Percentiles rank a stretch among this genome's conserved stretches.
Conservation (phyloP, 1,284 basidiomycete species). For the Pseudozyma tsukubaensis region DNA sequence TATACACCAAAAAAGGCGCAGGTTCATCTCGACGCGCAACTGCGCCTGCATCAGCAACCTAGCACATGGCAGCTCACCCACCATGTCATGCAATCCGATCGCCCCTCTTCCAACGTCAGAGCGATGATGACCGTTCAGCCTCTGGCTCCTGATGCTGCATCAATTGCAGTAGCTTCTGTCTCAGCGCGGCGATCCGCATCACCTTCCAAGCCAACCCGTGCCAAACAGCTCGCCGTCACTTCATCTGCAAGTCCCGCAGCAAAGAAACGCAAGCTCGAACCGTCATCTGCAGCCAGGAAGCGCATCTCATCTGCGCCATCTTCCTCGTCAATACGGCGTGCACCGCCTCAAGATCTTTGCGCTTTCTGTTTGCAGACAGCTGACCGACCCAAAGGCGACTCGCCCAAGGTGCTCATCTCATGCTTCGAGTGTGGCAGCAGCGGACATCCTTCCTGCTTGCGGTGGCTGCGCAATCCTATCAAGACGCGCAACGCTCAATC, state of each 20-base stretch:
- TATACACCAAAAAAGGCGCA: constrained; percentile 1
- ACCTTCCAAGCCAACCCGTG: constrained; percentile 19
- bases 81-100: constrained; percentile 41
- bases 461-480: constrained; percentile 69
- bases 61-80: constrained; percentile 20
- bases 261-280: constrained; percentile 41
- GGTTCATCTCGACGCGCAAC: no score
- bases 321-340: constrained; percentile 12
- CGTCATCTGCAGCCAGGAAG: constrained; percentile 12
- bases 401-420: constrained; percentile 59
- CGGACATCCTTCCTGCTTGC: constrained; percentile 67
- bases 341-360: constrained; percentile 52
- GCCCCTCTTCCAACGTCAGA: constrained; percentile 24
- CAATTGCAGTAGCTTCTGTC: constrained; percentile 11
- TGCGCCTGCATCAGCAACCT: not conserved
- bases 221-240: constrained; percentile 9
- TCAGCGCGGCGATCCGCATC: constrained; percentile 26
- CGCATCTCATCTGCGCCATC: constrained; percentile 1
- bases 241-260: constrained; percentile 14
- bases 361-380: constrained; percentile 65
- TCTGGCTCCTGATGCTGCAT: constrained; percentile 20
- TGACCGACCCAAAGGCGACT: constrained; percentile 34
- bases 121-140: constrained; percentile 49
- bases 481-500: constrained; percentile 71
- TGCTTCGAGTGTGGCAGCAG: constrained; percentile 69